phyloP scores from a whole-genome alignment of 192 early-diverging fungal genomes.

The Lunasporangiospora selenospora region DNA sequence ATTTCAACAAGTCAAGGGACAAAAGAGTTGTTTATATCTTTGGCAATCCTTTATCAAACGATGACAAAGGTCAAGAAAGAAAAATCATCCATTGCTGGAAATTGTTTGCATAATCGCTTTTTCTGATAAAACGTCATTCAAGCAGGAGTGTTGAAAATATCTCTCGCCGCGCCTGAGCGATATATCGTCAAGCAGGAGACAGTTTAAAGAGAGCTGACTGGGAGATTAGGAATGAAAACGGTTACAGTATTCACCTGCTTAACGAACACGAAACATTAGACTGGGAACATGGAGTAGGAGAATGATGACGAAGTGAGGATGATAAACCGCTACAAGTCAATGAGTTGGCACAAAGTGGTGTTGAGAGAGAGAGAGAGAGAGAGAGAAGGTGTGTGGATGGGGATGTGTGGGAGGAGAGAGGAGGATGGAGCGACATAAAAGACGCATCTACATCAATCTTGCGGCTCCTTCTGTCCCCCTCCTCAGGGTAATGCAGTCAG shows the following conservation, averaged over 20 bases:
- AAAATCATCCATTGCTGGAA: slow-evolving; percentile 15
- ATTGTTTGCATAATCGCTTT: slow-evolving; percentile 18
- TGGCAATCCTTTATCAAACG: slow-evolving; percentile 17
- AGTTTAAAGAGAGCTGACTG: slow-evolving; percentile 20
- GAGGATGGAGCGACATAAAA: too few species aligned
- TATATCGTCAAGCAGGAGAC: too few species aligned
- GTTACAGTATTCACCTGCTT: slow-evolving; percentile 21
- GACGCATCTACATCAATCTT: too few species aligned
- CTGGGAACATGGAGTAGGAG: too few species aligned
- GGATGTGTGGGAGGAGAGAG: too few species aligned
- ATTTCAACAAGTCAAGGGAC: slow-evolving; percentile 3
- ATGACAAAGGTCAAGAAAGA: slow-evolving; percentile 26
- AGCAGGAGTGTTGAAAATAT: slow-evolving; percentile 23
- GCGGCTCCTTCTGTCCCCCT: too few species aligned
- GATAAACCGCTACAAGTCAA: background rate
- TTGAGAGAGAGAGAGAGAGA: too few species aligned
- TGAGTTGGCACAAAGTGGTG: too few species aligned
- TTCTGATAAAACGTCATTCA: slow-evolving; percentile 25
- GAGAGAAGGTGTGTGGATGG: too few species aligned
- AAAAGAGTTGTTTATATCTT: slow-evolving; percentile 13
- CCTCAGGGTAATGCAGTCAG: too few species aligned
- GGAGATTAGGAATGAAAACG: slow-evolving; percentile 8
- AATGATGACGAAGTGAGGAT: too few species aligned
- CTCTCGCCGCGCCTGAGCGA: slow-evolving; percentile 18
- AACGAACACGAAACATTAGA: slow-evolving; percentile 4